Conservation (phyloP, 2,329 filamentous ascomycete species). For the Pseudofabraea citricarpa region DNA sequence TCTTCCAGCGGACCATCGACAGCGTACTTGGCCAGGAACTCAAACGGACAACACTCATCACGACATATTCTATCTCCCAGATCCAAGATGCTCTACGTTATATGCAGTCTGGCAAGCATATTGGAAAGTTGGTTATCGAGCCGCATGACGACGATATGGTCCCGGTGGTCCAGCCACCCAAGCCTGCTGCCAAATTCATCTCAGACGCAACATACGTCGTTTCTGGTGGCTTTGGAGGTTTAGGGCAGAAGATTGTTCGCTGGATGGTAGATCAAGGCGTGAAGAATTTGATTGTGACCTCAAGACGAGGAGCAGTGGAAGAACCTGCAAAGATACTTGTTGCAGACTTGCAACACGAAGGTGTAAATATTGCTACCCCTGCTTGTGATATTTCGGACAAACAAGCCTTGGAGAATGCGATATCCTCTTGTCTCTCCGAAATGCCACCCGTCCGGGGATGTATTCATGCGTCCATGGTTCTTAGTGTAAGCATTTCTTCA, state of each 20-base stretch:
- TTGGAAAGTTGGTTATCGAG: conserved; percentile 10
- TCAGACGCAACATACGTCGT: conserved; percentile 4
- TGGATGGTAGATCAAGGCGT: conserved; percentile 27
- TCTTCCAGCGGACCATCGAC: conserved; percentile 10
- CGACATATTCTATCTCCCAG: conserved; percentile 29
- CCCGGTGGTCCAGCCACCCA: not conserved
- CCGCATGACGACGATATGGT: not conserved
- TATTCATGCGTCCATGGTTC: conserved; percentile 3
- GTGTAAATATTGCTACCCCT: not conserved
- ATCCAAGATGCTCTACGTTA: conserved; percentile 10
- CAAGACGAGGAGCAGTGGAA: conserved; percentile 11
- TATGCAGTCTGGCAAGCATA: conserved; percentile 2
- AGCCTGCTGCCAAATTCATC: not conserved
- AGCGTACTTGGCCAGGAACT: not conserved
- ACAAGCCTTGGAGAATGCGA: not conserved
- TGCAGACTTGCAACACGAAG: not conserved
- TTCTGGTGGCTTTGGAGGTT: conserved; percentile 4
- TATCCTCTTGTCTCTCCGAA: not conserved
- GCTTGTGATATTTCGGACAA: not conserved
- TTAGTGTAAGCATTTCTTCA: no score
- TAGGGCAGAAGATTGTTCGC: not conserved
- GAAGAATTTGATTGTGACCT: conserved; percentile 31
- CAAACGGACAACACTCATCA: conserved; percentile 19
- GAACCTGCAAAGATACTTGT: not conserved
- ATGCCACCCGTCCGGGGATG: not conserved